These are phyloP conservation scores for Podaxis carcinomalis DNA, from an alignment of 768 basidiomycete genomes.

Conservation along the genomic window DNA sequence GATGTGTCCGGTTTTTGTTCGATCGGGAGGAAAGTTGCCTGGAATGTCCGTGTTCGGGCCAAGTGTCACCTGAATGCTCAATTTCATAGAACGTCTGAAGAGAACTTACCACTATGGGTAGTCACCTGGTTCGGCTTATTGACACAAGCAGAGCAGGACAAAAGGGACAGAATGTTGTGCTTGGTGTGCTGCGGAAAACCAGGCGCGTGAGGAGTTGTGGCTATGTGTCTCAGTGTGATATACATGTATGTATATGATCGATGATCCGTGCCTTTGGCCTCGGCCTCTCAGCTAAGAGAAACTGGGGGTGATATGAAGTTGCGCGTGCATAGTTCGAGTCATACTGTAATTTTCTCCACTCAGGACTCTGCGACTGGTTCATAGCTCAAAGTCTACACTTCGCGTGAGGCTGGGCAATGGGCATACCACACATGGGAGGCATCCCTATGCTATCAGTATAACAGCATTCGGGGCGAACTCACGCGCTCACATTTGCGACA, in stretches of 20 bases:
- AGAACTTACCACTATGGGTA: neutral
- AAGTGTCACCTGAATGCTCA: neutral
- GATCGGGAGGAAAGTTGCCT: neutral
- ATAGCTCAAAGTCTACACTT: neutral
- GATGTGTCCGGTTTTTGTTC: neutral
- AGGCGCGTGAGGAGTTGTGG: neutral
- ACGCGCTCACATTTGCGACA: neutral
- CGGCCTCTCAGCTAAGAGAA: neutral
- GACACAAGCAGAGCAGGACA: neutral
- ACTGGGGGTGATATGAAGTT: neutral
- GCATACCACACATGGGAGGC: neutral
- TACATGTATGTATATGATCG: too few species aligned
- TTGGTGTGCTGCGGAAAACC: neutral
- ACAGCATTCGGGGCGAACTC: neutral
- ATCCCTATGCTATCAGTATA: neutral
- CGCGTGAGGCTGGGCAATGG: neutral
- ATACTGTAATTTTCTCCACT: neutral
- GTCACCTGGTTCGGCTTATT: neutral
- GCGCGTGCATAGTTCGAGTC: neutral
- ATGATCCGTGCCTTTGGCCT: neutral
- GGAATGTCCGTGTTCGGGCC: neutral
- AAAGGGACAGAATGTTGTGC: neutral
- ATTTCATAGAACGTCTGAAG: neutral
- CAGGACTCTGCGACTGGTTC: neutral
- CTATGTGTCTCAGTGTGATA: neutral